Evolutionary conservation across 768 basidiomycete genomes (phyloP), one percentile per base, ranked within the genome.

Genomic region (Cantharellus anzutake): DNA sequence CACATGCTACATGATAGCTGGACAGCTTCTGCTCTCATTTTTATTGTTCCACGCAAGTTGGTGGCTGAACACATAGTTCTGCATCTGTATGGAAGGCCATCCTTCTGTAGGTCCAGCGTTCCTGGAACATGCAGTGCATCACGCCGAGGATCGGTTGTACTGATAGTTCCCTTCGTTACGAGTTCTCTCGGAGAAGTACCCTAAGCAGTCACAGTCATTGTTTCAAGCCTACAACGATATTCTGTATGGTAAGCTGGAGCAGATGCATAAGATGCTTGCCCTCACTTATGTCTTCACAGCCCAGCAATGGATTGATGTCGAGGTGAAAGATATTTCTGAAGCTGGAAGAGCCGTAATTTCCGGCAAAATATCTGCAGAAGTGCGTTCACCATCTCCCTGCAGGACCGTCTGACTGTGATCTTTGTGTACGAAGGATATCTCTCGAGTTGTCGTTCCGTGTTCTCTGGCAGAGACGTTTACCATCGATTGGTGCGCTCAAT

Each of bases 191-290:
- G 7, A 65, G 5, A 84, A 80, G 67, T 87, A 87, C 65, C 84
- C 85, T 41, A 73, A 68, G 35, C 70, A 75, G 14, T 79, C 80
- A 2, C 76, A 80, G 7, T 73, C 76, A 34, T 69, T 87, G 4
- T 84, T 86, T 66, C 85, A 87, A 68, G 75, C 81, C 1, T 86
- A 82, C 71, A 87, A 87, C 67, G 85, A 89, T 61, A 69, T 88
- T 39, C 68, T 77, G 3, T 77, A 79, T 29, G 78, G 86, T 83
- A 57, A 58, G 70, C 16, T 42, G 5, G 3, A 37, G 4, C 16
- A 3, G 40, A n/a, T 55, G 34, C 20, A 4, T 41, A 37, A 29
- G 4, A 61, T 29, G 42, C 48, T 29, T 61, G 51, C 50, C 35
- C 52, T 7, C 42, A 59, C 41, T 63, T 35, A 40, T 61, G 20